Percentiles rank a stretch among this genome's conserved stretches.
Evolutionary conservation across 2,329 filamentous ascomycete genomes (phyloP).

Genomic region (Arthrobotrys conoides): DNA sequence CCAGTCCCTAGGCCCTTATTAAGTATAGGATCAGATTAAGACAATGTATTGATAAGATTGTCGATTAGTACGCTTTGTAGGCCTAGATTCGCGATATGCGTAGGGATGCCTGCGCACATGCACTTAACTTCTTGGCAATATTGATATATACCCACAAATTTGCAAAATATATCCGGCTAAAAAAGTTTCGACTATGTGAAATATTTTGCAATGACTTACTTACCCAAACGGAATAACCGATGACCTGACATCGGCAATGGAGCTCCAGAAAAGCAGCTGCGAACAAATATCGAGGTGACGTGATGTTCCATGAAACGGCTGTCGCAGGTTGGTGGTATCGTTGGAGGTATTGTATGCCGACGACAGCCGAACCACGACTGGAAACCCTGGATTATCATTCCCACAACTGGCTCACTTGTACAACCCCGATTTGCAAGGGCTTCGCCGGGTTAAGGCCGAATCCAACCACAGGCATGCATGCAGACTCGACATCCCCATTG

Average conservation of each 20-base stretch:
- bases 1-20: too few species aligned
- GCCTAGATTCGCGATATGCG: too few species aligned
- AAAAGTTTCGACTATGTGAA: background rate
- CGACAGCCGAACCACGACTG: conserved; percentile 35
- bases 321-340: background rate
- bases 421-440: background rate
- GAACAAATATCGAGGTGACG: background rate
- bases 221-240: background rate
- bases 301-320: too few species aligned
- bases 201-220: background rate
- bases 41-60: too few species aligned
- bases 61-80: too few species aligned
- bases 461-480: background rate
- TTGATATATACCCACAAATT: too few species aligned
- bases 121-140: too few species aligned
- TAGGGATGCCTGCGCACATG: too few species aligned
- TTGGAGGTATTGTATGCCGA: conserved; percentile 29
- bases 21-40: too few species aligned
- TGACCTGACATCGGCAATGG: background rate
- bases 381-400: background rate
- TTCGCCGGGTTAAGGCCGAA: conserved; percentile 11
- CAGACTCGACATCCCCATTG: background rate
- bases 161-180: too few species aligned
- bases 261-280: background rate
- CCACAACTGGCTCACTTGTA: background rate